Evolutionary conservation across 352 stramenopile genomes (phyloP), one percentile per base, ranked within the genome.

Genomic region (Aphanomyces astaci): DNA sequence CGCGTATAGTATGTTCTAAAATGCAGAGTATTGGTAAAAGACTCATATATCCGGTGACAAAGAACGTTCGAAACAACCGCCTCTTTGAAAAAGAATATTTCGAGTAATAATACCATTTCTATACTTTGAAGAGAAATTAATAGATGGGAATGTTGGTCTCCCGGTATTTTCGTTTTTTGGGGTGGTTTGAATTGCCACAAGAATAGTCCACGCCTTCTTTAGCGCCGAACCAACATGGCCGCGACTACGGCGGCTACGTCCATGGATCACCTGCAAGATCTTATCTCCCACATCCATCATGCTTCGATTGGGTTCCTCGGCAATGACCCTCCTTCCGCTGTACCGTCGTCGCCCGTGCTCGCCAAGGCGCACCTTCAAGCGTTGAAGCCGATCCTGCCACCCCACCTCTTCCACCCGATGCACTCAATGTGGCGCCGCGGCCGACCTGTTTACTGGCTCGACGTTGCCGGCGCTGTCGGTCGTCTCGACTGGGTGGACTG

Each of bases 401-500:
- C 24, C 11, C 51, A 59, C 13, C 1, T 59, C 13, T 39, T 32
- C 27, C 51, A 30, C 13, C 51, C 22, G 17, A 30, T 59, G 22
- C n/a, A 25, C 1, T 25, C 27, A 15, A 30, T 30, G 27, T 55
- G 48, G 48, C 51, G 30, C 30, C 13, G 45, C 19, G 45, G 13
- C 9, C 13, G 13, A 24, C 13, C 4, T 25, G 51, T 59, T 19
- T 59, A 59, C 4, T 59, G 51, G 51, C n/a, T 59, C 5, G 51
- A 59, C 51, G 17, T 59, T 10, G 51, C 51, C 25, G 51, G 22
- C 15, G 51, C 51, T 32, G 24, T 39, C 5, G 51, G 51, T 30
- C 51, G 51, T 13, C 51, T 59, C 4, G 51, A 59, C 24, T 59
- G 51, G 51, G 13, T 59, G 10, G 51, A 59, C 30, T 59, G 30